Conservation (phyloP, 768 basidiomycete genomes). For the Mycena crocata region DNA sequence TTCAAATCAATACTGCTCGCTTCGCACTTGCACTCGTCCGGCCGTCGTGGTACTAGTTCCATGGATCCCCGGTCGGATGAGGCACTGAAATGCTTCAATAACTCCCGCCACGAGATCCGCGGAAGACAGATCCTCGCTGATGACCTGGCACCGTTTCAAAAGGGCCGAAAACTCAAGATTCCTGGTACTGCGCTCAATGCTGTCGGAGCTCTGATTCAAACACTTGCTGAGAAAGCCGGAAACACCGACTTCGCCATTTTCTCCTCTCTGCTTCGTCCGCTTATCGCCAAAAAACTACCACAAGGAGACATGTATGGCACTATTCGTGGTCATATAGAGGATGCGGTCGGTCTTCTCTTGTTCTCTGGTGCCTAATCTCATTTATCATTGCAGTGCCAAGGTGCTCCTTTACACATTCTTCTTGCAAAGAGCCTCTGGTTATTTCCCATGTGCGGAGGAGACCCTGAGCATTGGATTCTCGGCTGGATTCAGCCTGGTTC, state of each 20-base stretch:
- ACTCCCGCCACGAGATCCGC: neutral
- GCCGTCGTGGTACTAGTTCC: too few relatives aligned
- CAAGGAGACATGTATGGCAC: slow-evolving; percentile 1
- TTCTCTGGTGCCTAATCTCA: neutral
- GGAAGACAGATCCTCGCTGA: neutral
- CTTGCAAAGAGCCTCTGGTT: slow-evolving; percentile 12
- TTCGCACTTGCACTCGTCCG: too few relatives aligned
- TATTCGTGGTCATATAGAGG: neutral
- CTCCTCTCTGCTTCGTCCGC: slow-evolving; percentile 6
- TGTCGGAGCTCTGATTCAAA: neutral
- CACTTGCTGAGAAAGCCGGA: neutral
- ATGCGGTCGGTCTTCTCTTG: neutral
- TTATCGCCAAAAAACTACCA: neutral
- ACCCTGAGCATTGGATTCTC: slow-evolving; percentile 16
- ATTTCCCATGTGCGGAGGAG: slow-evolving; percentile 12
- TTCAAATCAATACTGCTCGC: too few relatives aligned
- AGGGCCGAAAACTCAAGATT: neutral
- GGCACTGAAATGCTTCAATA: too few relatives aligned
- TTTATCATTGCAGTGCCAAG: slow-evolving; percentile 8
- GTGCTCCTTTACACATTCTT: slow-evolving; percentile 1
- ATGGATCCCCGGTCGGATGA: too few relatives aligned
- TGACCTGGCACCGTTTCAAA: neutral
- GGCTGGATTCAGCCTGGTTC: slow-evolving; percentile 8
- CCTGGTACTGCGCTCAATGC: neutral
- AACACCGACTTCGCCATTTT: neutral